phyloP scores from a whole-genome alignment of 2,329 filamentous ascomycete species.

The Colletotrichum acutatum region DNA sequence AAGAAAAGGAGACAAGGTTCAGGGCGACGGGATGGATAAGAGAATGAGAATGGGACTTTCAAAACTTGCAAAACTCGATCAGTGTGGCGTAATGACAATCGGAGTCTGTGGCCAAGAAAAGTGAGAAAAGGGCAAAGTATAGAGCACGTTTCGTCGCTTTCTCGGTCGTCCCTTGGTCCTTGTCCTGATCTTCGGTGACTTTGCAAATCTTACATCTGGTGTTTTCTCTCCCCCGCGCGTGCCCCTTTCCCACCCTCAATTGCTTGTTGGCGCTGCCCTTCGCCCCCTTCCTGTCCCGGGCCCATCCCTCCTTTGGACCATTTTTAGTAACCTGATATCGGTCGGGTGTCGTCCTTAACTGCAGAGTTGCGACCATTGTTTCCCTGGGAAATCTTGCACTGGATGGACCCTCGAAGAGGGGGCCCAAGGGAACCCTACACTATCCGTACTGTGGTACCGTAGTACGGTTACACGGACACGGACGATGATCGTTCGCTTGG shows the following conservation, averaged over 20 bases:
- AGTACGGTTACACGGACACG: not conserved
- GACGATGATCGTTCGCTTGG: not conserved
- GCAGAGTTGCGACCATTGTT: not conserved
- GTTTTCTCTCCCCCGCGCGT: not conserved
- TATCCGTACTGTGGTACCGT: no score
- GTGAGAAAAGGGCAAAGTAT: not conserved
- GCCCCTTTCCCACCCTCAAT: not conserved
- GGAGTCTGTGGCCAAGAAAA: not conserved
- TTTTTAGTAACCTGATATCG: not conserved
- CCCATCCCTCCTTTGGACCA: slow-evolving; percentile 4
- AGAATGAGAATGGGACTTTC: not conserved
- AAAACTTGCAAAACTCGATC: not conserved
- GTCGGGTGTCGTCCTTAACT: not conserved
- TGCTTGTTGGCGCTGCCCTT: not conserved
- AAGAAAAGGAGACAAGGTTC: not conserved
- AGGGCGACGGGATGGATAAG: not conserved
- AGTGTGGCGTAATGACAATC: not conserved
- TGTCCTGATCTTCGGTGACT: slow-evolving; percentile 22
- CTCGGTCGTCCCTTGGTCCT: slow-evolving; percentile 15
- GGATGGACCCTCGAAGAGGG: not conserved
- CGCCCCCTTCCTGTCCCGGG: slow-evolving; percentile 9
- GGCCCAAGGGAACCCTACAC: not conserved
- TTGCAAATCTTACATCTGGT: not conserved
- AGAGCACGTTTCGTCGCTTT: slow-evolving; percentile 18
- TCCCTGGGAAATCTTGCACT: not conserved